Conservation (phyloP, 495 filamentous ascomycete genomes). For the Aeminium ludgeri region DNA sequence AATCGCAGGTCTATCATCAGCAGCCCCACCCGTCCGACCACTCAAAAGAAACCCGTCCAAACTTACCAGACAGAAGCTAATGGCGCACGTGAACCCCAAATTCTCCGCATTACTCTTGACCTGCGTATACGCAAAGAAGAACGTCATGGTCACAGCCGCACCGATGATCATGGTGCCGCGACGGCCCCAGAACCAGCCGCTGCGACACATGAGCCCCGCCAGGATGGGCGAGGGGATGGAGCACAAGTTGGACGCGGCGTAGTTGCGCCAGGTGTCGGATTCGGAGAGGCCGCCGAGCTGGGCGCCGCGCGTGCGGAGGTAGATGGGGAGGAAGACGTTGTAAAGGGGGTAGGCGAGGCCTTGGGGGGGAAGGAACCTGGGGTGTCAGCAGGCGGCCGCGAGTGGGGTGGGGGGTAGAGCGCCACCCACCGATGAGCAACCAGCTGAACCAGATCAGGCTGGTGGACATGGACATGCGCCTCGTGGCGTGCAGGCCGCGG, state of each 20-base stretch:
- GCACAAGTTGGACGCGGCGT: constrained; percentile 47
- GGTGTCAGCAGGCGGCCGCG: neutral
- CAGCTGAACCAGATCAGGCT: constrained; percentile 50
- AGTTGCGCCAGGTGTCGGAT: constrained; percentile 54
- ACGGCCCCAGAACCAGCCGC: constrained; percentile 36
- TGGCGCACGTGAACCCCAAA: constrained; percentile 46
- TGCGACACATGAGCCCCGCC: constrained; percentile 46
- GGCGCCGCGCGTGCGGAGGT: constrained; percentile 26
- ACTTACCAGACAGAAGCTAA: constrained; percentile 38
- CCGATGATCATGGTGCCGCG: constrained; percentile 51
- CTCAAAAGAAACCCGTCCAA: neutral
- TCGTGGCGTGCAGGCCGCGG: constrained; percentile 45
- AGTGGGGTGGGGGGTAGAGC: no score
- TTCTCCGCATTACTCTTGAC: constrained; percentile 43
- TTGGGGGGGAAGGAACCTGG: neutral
- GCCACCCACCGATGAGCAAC: constrained; percentile 55
- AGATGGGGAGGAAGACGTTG: constrained; percentile 38
- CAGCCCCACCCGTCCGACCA: no score
- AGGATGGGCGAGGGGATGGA: constrained; percentile 48
- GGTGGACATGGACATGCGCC: constrained; percentile 42
- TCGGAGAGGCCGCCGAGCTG: constrained; percentile 27
- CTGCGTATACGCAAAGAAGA: constrained; percentile 55
- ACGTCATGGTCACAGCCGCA: constrained; percentile 40
- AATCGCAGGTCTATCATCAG: no score
- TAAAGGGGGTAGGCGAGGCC: constrained; percentile 25